These are phyloP conservation scores for Microascus cirrosus DNA, from an alignment of 2,329 filamentous ascomycete species.

Conservation along the genomic window DNA sequence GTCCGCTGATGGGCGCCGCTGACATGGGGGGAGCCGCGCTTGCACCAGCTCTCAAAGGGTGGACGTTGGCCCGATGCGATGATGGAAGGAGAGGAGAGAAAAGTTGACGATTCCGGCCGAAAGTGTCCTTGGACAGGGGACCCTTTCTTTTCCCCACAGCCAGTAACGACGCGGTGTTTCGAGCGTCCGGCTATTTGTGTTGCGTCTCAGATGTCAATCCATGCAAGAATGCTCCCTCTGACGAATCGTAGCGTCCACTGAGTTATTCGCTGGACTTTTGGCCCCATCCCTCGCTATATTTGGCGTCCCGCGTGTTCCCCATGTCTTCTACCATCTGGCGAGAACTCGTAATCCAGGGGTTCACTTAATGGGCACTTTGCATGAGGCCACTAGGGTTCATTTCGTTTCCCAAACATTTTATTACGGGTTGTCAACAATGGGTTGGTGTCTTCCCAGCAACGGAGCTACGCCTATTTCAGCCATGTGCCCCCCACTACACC, in stretches of 20 bases:
- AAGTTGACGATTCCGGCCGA: no score
- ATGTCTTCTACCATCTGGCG: no score
- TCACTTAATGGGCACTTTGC: no score
- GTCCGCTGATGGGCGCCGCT: background rate
- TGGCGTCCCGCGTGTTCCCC: no score
- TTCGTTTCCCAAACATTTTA: no score
- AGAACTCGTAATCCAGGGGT: no score
- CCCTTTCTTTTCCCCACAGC: background rate
- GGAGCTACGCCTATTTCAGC: background rate
- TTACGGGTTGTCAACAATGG: background rate
- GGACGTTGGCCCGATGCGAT: background rate
- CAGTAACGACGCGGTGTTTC: background rate
- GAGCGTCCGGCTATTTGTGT: background rate
- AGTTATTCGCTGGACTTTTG: no score
- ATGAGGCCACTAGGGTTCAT: no score
- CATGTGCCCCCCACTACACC: background rate
- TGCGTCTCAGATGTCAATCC: background rate
- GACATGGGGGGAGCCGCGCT: background rate
- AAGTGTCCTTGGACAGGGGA: no score
- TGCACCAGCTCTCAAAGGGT: background rate
- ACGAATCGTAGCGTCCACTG: no score
- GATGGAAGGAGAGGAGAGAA: background rate
- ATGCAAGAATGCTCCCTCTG: background rate
- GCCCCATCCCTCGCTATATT: no score
- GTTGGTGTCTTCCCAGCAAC: background rate